Evolutionary conservation across 768 basidiomycete species (phyloP), one percentile per base, ranked within the genome.

Genomic region (Boletus sp.): DNA sequence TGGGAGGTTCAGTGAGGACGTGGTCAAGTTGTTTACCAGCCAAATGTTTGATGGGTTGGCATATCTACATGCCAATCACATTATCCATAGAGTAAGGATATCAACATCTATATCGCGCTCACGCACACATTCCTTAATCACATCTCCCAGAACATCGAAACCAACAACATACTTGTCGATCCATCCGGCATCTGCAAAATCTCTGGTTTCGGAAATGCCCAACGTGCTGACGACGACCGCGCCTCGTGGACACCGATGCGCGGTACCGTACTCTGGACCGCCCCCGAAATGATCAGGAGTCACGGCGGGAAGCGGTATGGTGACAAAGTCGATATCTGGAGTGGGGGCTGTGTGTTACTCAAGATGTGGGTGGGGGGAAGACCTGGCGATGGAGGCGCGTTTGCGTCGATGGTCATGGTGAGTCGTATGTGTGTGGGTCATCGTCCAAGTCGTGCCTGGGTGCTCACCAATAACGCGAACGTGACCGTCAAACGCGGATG

Each of bases 241-340:
- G 78, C 84, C 51, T 87, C 88, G 47, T 84, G 82, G 60, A 92
- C 90, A 4, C 88, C 89, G 14, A 92, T 96, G 90, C 88, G 91
- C 66, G 94, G 95, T n/a, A 92, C 90, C 17, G 86, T 97, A 33
- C 96, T 94, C 69, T 97, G 94, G 93, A 96, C 96, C 90, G 93
- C 25, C 25, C 25, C 25, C 25, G 25, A 25, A 23, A 25, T 25
- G 25, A 25, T 25, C 25, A 25, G 5, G 25, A 25, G 25, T 25
- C 25, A 25, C 25, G 25, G 25, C 25, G 2, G 5, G 25, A 25
- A 25, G 5, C 25, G 90, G 0, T 98, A 98, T 69, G 93, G 89
- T 64, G 88, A 87, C 68, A 98, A 98, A 74, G 85, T 95, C 45
- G 94, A 98, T 67, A 93, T 98, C 58, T 98, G 95, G 95, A 91